A percentile compares a stretch with the other conserved stretches of the same genome.
phyloP scores from a whole-genome alignment of 1,284 basidiomycete species.

The Melampsora larici-populina region DNA sequence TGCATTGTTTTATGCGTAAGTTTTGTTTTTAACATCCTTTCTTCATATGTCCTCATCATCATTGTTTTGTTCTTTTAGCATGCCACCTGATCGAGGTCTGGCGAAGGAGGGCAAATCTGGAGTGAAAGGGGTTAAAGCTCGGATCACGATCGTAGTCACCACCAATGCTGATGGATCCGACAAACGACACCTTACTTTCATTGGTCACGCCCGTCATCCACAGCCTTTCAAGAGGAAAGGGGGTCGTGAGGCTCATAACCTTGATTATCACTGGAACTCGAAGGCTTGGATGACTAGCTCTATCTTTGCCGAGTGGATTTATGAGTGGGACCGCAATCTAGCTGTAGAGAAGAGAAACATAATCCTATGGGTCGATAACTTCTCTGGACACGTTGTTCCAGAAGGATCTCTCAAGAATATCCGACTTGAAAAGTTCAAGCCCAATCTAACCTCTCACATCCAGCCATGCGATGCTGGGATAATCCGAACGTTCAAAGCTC shows the following conservation, averaged over 20 bases:
- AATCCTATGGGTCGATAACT: conserved; percentile 15
- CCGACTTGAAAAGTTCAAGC: conserved; percentile 11
- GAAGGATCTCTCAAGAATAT: not conserved
- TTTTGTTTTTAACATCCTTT: not conserved
- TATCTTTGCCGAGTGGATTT: conserved; percentile 19
- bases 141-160: conserved; percentile 8
- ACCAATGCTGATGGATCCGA: conserved; percentile 12
- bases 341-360: not conserved
- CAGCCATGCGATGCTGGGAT: conserved; percentile 22
- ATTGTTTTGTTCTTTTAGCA: not conserved
- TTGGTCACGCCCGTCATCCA: conserved; percentile 1
- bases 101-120: not conserved
- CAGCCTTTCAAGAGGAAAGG: conserved; percentile 6
- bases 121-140: conserved; percentile 10
- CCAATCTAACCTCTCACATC: conserved; percentile 19
- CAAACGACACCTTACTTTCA: not conserved
- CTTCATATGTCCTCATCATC: not conserved
- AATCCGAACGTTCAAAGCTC: conserved; percentile 3
- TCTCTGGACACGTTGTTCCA: not conserved
- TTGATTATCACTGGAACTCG: conserved; percentile 9
- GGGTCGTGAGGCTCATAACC: not conserved
- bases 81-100: conserved; percentile 15
- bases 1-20: not conserved
- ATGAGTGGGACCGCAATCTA: not conserved
- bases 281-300: conserved; percentile 5